Base-by-base conservation (phyloP, 805 yeast genomes). In the Myxozyma monticola region DNA sequence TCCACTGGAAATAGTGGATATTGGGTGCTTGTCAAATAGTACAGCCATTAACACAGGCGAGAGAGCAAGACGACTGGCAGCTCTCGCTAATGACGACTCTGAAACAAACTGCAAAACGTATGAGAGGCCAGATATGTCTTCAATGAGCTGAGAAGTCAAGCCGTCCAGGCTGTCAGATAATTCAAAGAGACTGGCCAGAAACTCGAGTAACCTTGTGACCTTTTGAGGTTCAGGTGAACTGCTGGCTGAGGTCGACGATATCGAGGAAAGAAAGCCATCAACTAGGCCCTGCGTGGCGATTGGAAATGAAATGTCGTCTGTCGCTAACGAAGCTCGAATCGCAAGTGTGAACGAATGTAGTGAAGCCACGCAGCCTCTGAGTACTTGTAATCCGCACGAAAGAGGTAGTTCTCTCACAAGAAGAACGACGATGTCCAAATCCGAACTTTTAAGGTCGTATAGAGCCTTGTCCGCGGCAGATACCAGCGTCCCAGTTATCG, bases 291-390 rank as follows among this genome's bases (percentile, higher is more conserved):
- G 37, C 14, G 39, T 15, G 6, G 18, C 17, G 8, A 33, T 31
- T 8, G 14, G 22, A 35, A 49, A 49, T 9, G 45, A 44, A n/a
- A 44, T 5, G 30, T 49, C 53, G 14, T 44, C 53, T 7, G 49
- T 44, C 15, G 33, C 31, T 14, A 44, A 17, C 3, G 53, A n/a
- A n/a, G n/a, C n/a, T n/a, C n/a, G n/a, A n/a, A n/a, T n/a, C n/a
- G n/a, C n/a, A n/a, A n/a, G n/a, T n/a, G n/a, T n/a, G n/a, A n/a
- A n/a, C n/a, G n/a, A n/a, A n/a, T n/a, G n/a, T n/a, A n/a, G n/a
- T n/a, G n/a, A n/a, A n/a, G n/a, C n/a, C n/a, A n/a, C n/a, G n/a
- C n/a, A n/a, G n/a, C n/a, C n/a, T n/a, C n/a, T n/a, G n/a, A n/a
- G n/a, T n/a, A n/a, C n/a, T n/a, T n/a, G n/a, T n/a, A n/a, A n/a